Evolutionary conservation across 2,329 filamentous ascomycete species (phyloP).

Genomic region (Hymenotorrendiella dingleyae): DNA sequence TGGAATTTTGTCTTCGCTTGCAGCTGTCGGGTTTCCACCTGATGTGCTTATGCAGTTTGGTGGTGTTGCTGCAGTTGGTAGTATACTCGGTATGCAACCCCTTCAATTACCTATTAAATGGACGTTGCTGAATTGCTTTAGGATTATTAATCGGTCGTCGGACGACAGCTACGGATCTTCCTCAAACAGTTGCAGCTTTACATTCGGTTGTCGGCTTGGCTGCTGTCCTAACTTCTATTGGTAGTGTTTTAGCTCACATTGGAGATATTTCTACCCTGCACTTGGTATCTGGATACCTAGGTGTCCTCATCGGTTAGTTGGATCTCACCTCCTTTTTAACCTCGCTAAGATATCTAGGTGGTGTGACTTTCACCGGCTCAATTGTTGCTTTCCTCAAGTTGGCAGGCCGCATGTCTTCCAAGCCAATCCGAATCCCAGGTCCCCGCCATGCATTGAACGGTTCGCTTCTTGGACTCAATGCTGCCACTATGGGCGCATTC

Average conservation of each 20-base stretch:
- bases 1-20: constrained; percentile 75
- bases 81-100: constrained; percentile 48
- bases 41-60: constrained; percentile 77
- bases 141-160: constrained; percentile 75
- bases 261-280: constrained; percentile 69
- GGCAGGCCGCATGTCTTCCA: constrained; percentile 74
- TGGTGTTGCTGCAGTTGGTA: constrained; percentile 66
- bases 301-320: constrained; percentile 66
- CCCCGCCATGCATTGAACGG: constrained; percentile 68
- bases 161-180: constrained; percentile 82
- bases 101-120: not conserved
- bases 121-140: constrained; percentile 3
- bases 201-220: constrained; percentile 88
- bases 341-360: constrained; percentile 37
- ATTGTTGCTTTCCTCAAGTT: constrained; percentile 88
- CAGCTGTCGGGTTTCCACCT: constrained; percentile 73
- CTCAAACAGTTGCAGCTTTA: constrained; percentile 82
- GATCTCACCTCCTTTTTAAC: not conserved
- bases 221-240: constrained; percentile 82
- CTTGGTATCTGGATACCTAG: constrained; percentile 79
- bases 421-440: constrained; percentile 65
- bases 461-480: constrained; percentile 67
- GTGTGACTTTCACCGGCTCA: constrained; percentile 86
- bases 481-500: constrained; percentile 79
- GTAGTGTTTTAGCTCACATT: constrained; percentile 73